These are phyloP conservation scores for Parathielavia appendiculata DNA, from an alignment of 495 filamentous ascomycete species.

Conservation along the genomic window DNA sequence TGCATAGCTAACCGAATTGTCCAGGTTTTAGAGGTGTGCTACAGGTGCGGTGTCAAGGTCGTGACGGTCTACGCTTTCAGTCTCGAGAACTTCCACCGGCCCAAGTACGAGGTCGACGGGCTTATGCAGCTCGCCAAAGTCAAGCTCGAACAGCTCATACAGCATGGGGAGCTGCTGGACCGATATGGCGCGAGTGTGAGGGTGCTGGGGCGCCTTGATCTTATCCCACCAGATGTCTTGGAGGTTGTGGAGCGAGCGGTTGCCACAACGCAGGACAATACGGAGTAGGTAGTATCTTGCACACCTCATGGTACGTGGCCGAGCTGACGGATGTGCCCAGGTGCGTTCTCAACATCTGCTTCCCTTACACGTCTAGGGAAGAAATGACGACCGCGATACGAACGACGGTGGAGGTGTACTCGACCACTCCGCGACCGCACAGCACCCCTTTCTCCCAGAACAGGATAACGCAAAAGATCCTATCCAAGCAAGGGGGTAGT, in stretches of 20 bases:
- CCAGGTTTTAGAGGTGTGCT: constrained; percentile 93
- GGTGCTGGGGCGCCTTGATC: constrained; percentile 72
- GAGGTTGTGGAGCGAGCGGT: constrained; percentile 79
- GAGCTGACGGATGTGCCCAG: constrained; percentile 35
- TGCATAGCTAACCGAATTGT: constrained; percentile 10
- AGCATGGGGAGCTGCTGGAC: constrained; percentile 90
- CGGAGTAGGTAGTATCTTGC: constrained; percentile 46
- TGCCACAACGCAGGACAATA: constrained; percentile 76
- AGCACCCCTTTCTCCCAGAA: constrained; percentile 76
- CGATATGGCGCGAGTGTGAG: constrained; percentile 84
- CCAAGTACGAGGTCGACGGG: constrained; percentile 95
- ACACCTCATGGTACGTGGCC: not conserved
- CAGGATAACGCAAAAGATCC: constrained; percentile 79
- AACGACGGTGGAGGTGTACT: constrained; percentile 77
- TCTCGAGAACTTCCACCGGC: constrained; percentile 97
- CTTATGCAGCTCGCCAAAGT: constrained; percentile 97
- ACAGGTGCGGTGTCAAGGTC: constrained; percentile 89
- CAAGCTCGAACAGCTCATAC: constrained; percentile 81
- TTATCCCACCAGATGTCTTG: constrained; percentile 80
- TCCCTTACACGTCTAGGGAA: constrained; percentile 92
- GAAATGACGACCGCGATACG: constrained; percentile 93
- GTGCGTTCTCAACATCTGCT: constrained; percentile 89
- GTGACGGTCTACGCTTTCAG: constrained; percentile 98
- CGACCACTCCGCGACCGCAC: constrained; percentile 55
- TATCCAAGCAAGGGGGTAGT: constrained; percentile 48